Conservation (phyloP, 2,329 filamentous ascomycete species). For the Fusarium buxicola region DNA sequence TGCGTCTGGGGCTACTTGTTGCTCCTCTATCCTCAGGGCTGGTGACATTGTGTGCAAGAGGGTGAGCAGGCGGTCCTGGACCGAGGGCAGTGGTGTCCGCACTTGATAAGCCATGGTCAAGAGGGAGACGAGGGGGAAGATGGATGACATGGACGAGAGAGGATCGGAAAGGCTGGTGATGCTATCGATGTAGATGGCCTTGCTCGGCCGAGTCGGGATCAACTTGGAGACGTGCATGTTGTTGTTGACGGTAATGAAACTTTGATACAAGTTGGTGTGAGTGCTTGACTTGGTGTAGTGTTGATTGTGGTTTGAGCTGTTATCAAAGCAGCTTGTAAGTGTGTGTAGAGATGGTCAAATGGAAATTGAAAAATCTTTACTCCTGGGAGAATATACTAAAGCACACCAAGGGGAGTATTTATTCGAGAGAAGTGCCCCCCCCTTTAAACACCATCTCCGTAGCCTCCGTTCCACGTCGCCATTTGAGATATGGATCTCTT, state of each 20-base stretch:
- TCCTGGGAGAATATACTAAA: constrained; percentile 34
- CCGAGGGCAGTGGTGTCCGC: constrained; percentile 40
- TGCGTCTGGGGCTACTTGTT: neutral
- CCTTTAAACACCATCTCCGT: constrained; percentile 33
- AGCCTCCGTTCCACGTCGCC: constrained; percentile 31
- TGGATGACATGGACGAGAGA: constrained; percentile 47
- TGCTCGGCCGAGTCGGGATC: constrained; percentile 35
- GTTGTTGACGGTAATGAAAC: constrained; percentile 7
- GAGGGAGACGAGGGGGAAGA: constrained; percentile 50
- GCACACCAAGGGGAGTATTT: constrained; percentile 18
- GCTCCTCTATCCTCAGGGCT: constrained; percentile 24
- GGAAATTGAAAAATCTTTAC: constrained; percentile 21
- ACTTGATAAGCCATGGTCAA: constrained; percentile 50
- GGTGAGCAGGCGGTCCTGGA: constrained; percentile 49
- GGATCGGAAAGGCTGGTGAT: constrained; percentile 48
- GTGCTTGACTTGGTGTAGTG: constrained; percentile 9
- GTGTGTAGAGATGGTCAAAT: constrained; percentile 4
- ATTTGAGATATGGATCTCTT: neutral
- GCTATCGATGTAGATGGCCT: constrained; percentile 44
- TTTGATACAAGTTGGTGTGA: constrained; percentile 1
- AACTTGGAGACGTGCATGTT: constrained; percentile 39
- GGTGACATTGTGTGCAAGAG: constrained; percentile 50
- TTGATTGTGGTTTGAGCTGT: neutral
- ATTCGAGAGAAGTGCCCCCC: constrained; percentile 26
- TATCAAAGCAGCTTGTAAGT: neutral